These are phyloP conservation scores for Cytospora mali DNA, from an alignment of 2,329 filamentous ascomycete species.

Conservation along the genomic window DNA sequence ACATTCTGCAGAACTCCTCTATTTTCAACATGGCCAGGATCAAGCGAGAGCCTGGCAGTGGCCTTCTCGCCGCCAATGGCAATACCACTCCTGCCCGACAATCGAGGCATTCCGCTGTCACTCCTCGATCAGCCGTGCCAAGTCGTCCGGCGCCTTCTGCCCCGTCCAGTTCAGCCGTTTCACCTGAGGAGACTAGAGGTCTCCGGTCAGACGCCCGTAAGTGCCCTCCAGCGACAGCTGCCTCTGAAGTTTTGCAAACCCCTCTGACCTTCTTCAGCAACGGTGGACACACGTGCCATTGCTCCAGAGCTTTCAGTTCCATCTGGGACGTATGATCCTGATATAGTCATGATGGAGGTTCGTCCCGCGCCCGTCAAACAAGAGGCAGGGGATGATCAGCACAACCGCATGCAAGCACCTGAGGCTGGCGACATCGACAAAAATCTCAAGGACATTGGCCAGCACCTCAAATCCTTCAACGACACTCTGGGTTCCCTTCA, in stretches of 20 bases:
- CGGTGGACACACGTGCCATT: slow-evolving; percentile 32
- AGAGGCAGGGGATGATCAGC: slow-evolving; percentile 3
- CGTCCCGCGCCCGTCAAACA: slow-evolving; percentile 24
- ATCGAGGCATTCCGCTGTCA: slow-evolving; percentile 7
- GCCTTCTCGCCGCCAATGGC: neutral
- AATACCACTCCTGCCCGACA: slow-evolving; percentile 9
- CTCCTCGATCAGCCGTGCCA: slow-evolving; percentile 15
- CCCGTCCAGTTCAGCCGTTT: slow-evolving; percentile 16
- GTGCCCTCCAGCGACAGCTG: slow-evolving; percentile 10
- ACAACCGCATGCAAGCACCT: neutral
- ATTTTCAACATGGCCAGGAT: slow-evolving; percentile 9
- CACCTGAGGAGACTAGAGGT: slow-evolving; percentile 22
- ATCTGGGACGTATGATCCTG: slow-evolving; percentile 30
- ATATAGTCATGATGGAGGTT: slow-evolving; percentile 36
- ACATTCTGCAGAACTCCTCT: neutral
- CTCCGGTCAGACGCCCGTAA: slow-evolving; percentile 34
- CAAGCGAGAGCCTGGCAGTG: slow-evolving; percentile 21
- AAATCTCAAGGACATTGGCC: slow-evolving; percentile 58
- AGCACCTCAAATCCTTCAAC: slow-evolving; percentile 66
- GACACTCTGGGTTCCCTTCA: slow-evolving; percentile 69
- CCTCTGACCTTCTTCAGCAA: slow-evolving; percentile 33
- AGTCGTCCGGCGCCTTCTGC: slow-evolving; percentile 18
- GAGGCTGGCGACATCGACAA: slow-evolving; percentile 35
- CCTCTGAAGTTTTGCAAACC: neutral
- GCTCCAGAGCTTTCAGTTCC: slow-evolving; percentile 3